phyloP scores from a whole-genome alignment of 345 rosid species.

The Linum tenue region DNA sequence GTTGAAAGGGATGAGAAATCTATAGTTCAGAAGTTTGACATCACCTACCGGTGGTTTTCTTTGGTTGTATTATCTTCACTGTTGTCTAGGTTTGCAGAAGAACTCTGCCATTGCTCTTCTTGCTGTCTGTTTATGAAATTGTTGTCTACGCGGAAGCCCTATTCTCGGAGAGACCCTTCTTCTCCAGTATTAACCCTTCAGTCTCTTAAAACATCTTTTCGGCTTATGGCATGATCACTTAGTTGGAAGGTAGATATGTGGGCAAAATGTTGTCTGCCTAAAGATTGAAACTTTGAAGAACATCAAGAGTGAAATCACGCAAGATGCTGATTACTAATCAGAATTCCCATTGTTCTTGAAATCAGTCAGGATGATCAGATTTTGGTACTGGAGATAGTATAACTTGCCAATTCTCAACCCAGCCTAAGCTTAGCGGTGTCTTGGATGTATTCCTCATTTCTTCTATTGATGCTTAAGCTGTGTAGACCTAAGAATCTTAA shows the following conservation, averaged over 20 bases:
- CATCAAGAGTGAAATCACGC: background rate
- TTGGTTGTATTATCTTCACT: background rate
- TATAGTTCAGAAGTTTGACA: background rate
- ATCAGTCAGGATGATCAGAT: background rate
- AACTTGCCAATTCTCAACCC: no score
- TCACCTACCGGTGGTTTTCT: background rate
- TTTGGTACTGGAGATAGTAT: no score
- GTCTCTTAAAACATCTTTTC: background rate
- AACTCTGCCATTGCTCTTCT: background rate
- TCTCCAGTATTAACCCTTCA: background rate
- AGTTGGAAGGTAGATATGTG: background rate
- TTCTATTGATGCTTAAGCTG: no score
- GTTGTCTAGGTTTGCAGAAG: background rate
- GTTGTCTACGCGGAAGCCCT: background rate
- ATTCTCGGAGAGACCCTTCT: background rate
- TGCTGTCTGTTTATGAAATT: background rate
- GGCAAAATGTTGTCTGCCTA: background rate
- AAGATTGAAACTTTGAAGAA: background rate
- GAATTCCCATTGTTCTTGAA: background rate
- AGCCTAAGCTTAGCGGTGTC: no score
- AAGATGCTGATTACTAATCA: background rate
- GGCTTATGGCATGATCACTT: background rate
- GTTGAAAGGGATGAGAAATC: no score
- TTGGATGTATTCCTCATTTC: no score
- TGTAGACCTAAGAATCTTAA: background rate